Conservation (phyloP, 805 yeast genomes). For the Wickerhamomyces alni region DNA sequence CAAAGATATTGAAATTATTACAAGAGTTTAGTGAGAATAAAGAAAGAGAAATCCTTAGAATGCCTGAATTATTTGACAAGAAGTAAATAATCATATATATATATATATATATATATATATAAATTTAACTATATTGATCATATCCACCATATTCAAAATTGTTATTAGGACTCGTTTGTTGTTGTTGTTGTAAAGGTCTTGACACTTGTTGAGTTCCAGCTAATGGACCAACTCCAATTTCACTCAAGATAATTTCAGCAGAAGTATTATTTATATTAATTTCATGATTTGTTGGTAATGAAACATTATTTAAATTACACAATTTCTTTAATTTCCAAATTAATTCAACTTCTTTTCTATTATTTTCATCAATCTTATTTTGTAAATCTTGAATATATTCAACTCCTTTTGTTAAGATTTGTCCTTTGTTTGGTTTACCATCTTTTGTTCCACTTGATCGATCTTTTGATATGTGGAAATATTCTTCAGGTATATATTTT, state of each 20-base stretch:
- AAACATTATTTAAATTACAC: slow-evolving; percentile 36
- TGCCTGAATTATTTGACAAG: slow-evolving; percentile 57
- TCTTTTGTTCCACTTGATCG: slow-evolving; percentile 68
- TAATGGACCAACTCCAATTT: slow-evolving; percentile 79
- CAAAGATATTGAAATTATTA: slow-evolving; percentile 54
- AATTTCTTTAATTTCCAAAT: slow-evolving; percentile 52
- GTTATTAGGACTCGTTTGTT: slow-evolving; percentile 21
- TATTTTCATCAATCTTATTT: slow-evolving; percentile 68
- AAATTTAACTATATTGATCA: slow-evolving; percentile 26
- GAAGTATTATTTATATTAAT: slow-evolving; percentile 55
- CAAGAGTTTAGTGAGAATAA: slow-evolving; percentile 72
- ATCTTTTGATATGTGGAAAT: slow-evolving; percentile 34
- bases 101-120: slow-evolving; percentile 4
- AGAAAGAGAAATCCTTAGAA: slow-evolving; percentile 68
- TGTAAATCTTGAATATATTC: slow-evolving; percentile 66
- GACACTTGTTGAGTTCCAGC: slow-evolving; percentile 29
- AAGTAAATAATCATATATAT: background rate
- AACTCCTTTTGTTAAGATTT: slow-evolving; percentile 67
- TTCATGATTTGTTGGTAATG: slow-evolving; percentile 25
- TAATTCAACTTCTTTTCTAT: slow-evolving; percentile 72
- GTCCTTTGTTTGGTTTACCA: slow-evolving; percentile 84
- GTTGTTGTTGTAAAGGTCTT: slow-evolving; percentile 16
- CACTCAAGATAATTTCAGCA: slow-evolving; percentile 71
- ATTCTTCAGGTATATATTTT: slow-evolving; percentile 36
- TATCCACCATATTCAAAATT: slow-evolving; percentile 34